phyloP scores from a whole-genome alignment of 2,329 filamentous ascomycete species.

The Aureobasidium leucospermi region DNA sequence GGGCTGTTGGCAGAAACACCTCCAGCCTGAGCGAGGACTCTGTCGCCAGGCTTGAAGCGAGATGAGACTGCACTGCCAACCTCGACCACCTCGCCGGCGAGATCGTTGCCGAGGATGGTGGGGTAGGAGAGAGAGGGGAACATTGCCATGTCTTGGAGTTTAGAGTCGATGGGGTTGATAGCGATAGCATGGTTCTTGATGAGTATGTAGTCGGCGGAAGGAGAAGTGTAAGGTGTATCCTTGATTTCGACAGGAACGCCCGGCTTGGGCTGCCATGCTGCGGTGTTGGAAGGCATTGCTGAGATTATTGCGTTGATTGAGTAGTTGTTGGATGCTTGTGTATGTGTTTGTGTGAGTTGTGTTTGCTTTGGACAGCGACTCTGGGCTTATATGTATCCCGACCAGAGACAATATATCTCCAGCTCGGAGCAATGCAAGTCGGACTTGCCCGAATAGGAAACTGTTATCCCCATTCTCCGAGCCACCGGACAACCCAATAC shows the following conservation, averaged over 20 bases:
- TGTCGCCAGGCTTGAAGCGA: slow-evolving; percentile 29
- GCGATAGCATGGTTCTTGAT: slow-evolving; percentile 30
- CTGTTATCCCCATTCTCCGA: neutral
- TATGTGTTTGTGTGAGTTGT: neutral
- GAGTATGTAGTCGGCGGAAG: slow-evolving; percentile 25
- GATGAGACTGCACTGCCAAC: slow-evolving; percentile 19
- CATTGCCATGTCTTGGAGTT: slow-evolving; percentile 25
- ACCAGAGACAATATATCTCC: too few relatives aligned
- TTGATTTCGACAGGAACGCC: slow-evolving; percentile 19
- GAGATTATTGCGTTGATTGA: too few relatives aligned
- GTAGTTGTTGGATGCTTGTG: neutral
- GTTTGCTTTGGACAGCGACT: neutral
- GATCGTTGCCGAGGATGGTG: slow-evolving; percentile 23
- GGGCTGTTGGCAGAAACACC: neutral
- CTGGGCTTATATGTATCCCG: too few relatives aligned
- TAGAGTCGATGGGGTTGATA: slow-evolving; percentile 34
- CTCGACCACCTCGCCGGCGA: slow-evolving; percentile 26
- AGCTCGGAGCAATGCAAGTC: too few relatives aligned
- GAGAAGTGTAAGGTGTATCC: slow-evolving; percentile 18
- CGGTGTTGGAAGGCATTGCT: slow-evolving; percentile 16
- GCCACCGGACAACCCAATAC: too few relatives aligned
- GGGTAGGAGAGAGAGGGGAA: slow-evolving; percentile 19
- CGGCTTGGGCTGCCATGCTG: slow-evolving; percentile 20
- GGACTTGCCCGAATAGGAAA: neutral
- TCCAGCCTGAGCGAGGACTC: slow-evolving; percentile 22